These are phyloP conservation scores for Vicia faba DNA, from an alignment of 306 rosid genomes.

Conservation along the genomic window DNA sequence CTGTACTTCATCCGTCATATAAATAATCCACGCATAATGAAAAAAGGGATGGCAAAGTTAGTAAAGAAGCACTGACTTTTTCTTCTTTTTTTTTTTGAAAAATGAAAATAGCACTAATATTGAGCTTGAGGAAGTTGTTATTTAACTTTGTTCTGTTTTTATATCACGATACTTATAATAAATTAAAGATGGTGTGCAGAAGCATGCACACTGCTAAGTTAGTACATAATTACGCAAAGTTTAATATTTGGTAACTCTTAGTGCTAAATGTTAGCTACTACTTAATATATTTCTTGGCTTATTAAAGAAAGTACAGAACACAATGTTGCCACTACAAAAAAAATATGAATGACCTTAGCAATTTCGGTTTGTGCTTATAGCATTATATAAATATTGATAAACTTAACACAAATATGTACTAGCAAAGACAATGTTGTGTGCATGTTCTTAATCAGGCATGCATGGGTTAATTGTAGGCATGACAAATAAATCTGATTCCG, in stretches of 20 bases:
- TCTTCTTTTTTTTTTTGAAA: not conserved
- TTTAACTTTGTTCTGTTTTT: slow-evolving; percentile 12
- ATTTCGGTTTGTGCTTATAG: no score
- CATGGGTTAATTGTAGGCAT: no score
- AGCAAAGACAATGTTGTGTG: not conserved
- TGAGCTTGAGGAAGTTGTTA: not conserved
- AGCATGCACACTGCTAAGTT: slow-evolving; percentile 21
- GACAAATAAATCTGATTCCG: no score
- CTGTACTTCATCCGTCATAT: not conserved
- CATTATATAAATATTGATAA: no score
- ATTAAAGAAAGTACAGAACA: not conserved
- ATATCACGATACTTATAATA: slow-evolving; percentile 45
- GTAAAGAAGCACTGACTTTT: not conserved
- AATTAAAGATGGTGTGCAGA: slow-evolving; percentile 34
- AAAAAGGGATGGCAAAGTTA: not conserved
- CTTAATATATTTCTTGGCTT: not conserved
- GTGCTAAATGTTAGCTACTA: not conserved
- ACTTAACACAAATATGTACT: not conserved
- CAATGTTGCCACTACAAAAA: slow-evolving; percentile 40
- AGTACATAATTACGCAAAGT: not conserved
- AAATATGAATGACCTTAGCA: not conserved
- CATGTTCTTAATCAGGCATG: not conserved
- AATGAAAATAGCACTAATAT: not conserved
- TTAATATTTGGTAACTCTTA: not conserved
- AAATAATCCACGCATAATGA: not conserved